Conservation (phyloP, 2,329 filamentous ascomycete genomes). For the Ophiostoma himal-ulmi region DNA sequence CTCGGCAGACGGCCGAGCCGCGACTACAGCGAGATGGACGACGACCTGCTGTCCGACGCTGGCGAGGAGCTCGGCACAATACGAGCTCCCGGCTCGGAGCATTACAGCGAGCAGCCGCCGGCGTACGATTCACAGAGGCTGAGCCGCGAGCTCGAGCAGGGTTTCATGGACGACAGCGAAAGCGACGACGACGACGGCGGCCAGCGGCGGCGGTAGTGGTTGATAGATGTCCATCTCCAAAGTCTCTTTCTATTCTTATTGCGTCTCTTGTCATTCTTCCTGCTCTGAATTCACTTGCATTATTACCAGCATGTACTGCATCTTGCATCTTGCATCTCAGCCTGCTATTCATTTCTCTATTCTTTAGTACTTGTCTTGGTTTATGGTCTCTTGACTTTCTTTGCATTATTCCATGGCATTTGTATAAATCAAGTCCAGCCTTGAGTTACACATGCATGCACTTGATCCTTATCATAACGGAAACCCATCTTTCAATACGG, state of each 20-base stretch:
- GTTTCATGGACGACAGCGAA: slow-evolving; percentile 44
- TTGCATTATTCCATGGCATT: too few species aligned
- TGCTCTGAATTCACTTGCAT: neutral
- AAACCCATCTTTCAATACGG: too few species aligned
- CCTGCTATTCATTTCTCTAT: too few species aligned
- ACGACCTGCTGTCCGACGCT: slow-evolving; percentile 39
- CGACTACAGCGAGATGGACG: slow-evolving; percentile 34
- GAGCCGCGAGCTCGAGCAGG: slow-evolving; percentile 60
- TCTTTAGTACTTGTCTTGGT: too few species aligned
- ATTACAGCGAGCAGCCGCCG: neutral
- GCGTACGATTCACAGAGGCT: slow-evolving; percentile 54
- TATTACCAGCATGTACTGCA: neutral
- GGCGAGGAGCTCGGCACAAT: slow-evolving; percentile 61
- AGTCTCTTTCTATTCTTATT: neutral
- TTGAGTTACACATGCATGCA: too few species aligned
- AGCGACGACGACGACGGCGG: slow-evolving; percentile 32
- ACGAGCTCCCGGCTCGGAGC: neutral
- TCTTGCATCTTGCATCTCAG: neutral
- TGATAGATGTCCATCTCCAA: neutral
- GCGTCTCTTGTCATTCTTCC: neutral
- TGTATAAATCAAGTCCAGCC: too few species aligned
- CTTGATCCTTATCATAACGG: too few species aligned
- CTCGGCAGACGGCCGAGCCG: slow-evolving; percentile 19
- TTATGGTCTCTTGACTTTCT: too few species aligned
- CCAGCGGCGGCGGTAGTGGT: neutral